A percentile compares a stretch with the other conserved stretches of the same genome.
Evolutionary conservation across 1,284 basidiomycete genomes (phyloP).

Genomic region (Ustilago tritici): DNA sequence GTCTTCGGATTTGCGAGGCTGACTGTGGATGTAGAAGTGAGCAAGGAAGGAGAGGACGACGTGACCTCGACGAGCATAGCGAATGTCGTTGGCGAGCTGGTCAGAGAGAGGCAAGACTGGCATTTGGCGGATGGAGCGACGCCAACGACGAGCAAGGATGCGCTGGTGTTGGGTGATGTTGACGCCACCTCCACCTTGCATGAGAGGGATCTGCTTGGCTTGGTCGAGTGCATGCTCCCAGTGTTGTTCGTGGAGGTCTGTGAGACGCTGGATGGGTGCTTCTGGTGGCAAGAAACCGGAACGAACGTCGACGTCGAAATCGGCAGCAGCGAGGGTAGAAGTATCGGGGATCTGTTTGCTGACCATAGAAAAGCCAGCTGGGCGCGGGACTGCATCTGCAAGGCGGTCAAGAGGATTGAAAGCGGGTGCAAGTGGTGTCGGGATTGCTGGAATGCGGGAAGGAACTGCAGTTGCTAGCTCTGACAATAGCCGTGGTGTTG

Average conservation of each 20-base stretch:
- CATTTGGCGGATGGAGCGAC: slow-evolving; percentile 73
- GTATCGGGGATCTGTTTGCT: slow-evolving; percentile 74
- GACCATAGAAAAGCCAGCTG: slow-evolving; percentile 46
- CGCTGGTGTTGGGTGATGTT: slow-evolving; percentile 40
- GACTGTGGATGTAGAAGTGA: slow-evolving; percentile 88
- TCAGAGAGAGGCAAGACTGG: slow-evolving; percentile 51
- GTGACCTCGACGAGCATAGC: slow-evolving; percentile 77
- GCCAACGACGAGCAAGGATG: slow-evolving; percentile 73
- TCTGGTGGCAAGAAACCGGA: slow-evolving; percentile 92
- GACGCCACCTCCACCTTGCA: slow-evolving; percentile 55
- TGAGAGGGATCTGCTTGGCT: slow-evolving; percentile 70
- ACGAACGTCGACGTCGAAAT: slow-evolving; percentile 91
- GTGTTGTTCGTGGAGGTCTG: slow-evolving; percentile 74
- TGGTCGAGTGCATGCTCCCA: slow-evolving; percentile 77
- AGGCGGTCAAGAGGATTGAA: slow-evolving; percentile 24
- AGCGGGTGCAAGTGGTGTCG: slow-evolving; percentile 22
- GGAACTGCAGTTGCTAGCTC: slow-evolving; percentile 47
- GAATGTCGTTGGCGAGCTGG: slow-evolving; percentile 55
- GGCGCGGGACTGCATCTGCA: slow-evolving; percentile 40
- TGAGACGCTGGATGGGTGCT: slow-evolving; percentile 78
- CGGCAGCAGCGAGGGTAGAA: slow-evolving; percentile 87
- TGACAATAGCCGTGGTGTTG: slow-evolving; percentile 33
- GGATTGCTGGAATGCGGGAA: slow-evolving; percentile 32
- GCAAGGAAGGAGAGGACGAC: slow-evolving; percentile 85
- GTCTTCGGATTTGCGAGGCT: slow-evolving; percentile 65